Base-by-base conservation (phyloP, 192 early-diverging fungal genomes). In the Coemansia sp. region DNA sequence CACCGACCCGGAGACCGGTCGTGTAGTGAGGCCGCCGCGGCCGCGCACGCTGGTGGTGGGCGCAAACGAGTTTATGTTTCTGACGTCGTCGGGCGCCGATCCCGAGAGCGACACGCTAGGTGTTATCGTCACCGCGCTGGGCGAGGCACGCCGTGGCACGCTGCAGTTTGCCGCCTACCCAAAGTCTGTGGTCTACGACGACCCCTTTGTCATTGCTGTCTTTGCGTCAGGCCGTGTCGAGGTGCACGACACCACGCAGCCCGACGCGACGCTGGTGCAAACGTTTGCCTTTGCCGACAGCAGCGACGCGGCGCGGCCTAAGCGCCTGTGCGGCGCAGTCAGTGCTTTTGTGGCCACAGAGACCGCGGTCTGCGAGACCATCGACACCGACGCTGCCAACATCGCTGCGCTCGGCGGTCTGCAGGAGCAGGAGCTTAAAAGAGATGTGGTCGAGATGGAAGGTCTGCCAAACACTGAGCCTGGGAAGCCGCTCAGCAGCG, bases 161-260 rank as follows among this genome's bases (percentile, higher is more conserved):
- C 51, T 82, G 48, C 80, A 82, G 74, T 82, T 82, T 45, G 8
- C 80, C 0, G 34, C 80, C 22, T 82, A 76, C 54, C 80, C 80
- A 40, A 64, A 63, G 34, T 63, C 74, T 0, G 52, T 82, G 7
- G 56, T 67, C 10, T 82, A 82, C 71, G 75, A 76, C 32, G 80
- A 73, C 34, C 80, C 80, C 16, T 66, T 67, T 48, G 68, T 70
- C 28, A 40, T 82, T 11, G 74, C 68, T 0, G 59, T 65, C 22
- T 82, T 71, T 66, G 71, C 52, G 56, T 64, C 48, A 6, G 71
- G 74, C 0, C 48, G 29, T 17, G 63, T 82, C 16, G 80, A 82
- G 31, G 63, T 76, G 4, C 73, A 73, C 45, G 80, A 82, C 38
- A 76, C 80, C 29, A 50, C 74, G 1, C 20, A 50, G 59, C 70